Evolutionary conservation across 2,329 filamentous ascomycete genomes (phyloP), one percentile per base, ranked within the genome.

Genomic region (Pseudocercospora fijiensis): DNA sequence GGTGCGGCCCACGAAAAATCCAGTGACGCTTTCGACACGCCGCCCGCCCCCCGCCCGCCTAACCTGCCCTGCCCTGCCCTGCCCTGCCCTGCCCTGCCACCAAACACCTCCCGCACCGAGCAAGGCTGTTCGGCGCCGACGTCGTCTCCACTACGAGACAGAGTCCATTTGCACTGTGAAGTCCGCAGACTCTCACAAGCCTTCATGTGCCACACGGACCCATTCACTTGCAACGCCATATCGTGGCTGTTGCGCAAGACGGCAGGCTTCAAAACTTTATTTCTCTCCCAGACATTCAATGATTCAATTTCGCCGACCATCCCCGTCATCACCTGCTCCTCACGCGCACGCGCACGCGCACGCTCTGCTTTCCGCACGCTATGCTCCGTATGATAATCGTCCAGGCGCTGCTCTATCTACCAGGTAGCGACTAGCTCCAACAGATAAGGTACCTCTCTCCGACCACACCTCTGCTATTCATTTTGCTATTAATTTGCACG

Each of bases 401-500:
- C 22, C 47, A 22, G 22, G 22, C 22, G 11, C 24, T 22, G 16
- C 53, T 57, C 53, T 41, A 57, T 41, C 55, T 41, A 57, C 55
- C 20, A 57, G 55, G 55, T 24, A 41, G 11, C 16, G 10, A 27
- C 55, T 57, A 57, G 55, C 55, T 45, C 33, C 30, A 22, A 24
- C 55, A 22, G 28, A 57, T 57, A 57, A 43, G 30, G 22, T 22
- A 45, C 55, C 16, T 41, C 30, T 24, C 49, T 18, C 16, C 49
- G 22, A 28, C 24, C 16, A n/a, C 49, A 30, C 49, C 16, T 53
- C 49, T 53, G 49, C 49, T 53, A 53, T 53, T 8, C 18, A 24
- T 49, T 49, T 18, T 49, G 3, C 22, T 56, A 18, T 52, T 61
- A 61, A 62, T 62, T 53, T 52, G 11, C 60, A 62, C 43, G 51